phyloP scores from a whole-genome alignment of 1,284 basidiomycete species.

The Microbotryomycetes sp. region DNA sequence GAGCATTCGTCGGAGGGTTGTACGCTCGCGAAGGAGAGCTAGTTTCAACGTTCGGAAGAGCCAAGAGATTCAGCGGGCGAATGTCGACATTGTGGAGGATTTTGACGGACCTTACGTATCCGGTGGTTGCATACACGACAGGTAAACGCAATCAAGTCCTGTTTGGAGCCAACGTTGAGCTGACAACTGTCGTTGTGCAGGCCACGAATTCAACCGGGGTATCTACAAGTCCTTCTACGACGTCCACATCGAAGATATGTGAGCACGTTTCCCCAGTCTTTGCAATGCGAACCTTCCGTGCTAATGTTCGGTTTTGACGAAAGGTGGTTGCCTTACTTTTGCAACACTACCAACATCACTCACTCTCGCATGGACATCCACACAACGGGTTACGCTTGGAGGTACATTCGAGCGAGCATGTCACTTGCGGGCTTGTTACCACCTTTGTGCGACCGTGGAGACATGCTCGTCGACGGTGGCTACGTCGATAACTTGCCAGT shows the following conservation, averaged over 20 bases:
- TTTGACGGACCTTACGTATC: conserved; percentile 91
- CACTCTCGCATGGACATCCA: conserved; percentile 96
- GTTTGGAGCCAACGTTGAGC: too few relatives aligned
- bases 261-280: background rate
- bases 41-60: conserved; percentile 72
- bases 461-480: conserved; percentile 78
- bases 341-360: conserved; percentile 98
- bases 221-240: conserved; percentile 87
- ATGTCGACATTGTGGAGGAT: conserved; percentile 95
- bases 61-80: conserved; percentile 81
- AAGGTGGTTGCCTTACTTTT: conserved; percentile 94
- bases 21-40: conserved; percentile 92
- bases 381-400: conserved; percentile 48
- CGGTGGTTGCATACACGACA: conserved; percentile 94
- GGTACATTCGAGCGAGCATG: conserved; percentile 84
- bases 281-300: background rate
- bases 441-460: conserved; percentile 89
- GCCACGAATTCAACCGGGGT: conserved; percentile 76
- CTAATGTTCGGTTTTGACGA: conserved; percentile 1
- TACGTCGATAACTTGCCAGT: conserved; percentile 92
- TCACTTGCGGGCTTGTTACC: conserved; percentile 90
- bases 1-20: conserved; percentile 86
- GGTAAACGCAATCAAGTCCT: too few relatives aligned
- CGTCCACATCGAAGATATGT: conserved; percentile 71
- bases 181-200: conserved; percentile 41